Evolutionary conservation across 1,284 basidiomycete genomes (phyloP).

Genomic region (Rhodotorula sp.): DNA sequence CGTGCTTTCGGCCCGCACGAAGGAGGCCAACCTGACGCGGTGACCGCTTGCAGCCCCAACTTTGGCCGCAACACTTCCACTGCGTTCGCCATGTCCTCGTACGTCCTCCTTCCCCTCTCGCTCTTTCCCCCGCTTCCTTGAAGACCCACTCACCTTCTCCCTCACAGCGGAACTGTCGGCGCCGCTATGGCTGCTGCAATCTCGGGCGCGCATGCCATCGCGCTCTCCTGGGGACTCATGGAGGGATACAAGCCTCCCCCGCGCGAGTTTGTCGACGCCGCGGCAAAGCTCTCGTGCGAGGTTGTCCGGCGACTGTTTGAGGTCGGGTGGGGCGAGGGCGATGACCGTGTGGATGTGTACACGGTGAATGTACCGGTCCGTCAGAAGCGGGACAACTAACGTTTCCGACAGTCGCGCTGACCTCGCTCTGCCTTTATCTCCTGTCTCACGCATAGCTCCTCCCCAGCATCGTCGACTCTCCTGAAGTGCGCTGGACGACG

Average conservation of each 20-base stretch:
- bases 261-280: slow-evolving; percentile 62
- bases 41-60: slow-evolving; percentile 48
- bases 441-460: slow-evolving; percentile 51
- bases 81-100: slow-evolving; percentile 47
- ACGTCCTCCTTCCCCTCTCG: slow-evolving; percentile 10
- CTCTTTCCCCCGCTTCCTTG: background rate
- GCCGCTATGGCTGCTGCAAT: slow-evolving; percentile 80
- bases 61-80: slow-evolving; percentile 50
- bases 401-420: background rate
- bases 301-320: slow-evolving; percentile 73
- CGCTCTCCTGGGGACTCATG: slow-evolving; percentile 81
- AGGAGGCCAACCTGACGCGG: background rate
- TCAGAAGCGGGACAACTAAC: too few relatives aligned
- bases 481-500: slow-evolving; percentile 70
- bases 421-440: background rate
- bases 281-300: slow-evolving; percentile 65
- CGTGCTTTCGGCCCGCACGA: background rate
- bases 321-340: slow-evolving; percentile 56
- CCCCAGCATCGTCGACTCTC: slow-evolving; percentile 25
- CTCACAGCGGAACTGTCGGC: slow-evolving; percentile 72
- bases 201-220: slow-evolving; percentile 68
- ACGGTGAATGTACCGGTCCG: slow-evolving; percentile 70
- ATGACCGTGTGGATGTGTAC: slow-evolving; percentile 67
- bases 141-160: background rate
- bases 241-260: slow-evolving; percentile 64